Conservation (phyloP, 495 filamentous ascomycete genomes). For the Podospora conica region DNA sequence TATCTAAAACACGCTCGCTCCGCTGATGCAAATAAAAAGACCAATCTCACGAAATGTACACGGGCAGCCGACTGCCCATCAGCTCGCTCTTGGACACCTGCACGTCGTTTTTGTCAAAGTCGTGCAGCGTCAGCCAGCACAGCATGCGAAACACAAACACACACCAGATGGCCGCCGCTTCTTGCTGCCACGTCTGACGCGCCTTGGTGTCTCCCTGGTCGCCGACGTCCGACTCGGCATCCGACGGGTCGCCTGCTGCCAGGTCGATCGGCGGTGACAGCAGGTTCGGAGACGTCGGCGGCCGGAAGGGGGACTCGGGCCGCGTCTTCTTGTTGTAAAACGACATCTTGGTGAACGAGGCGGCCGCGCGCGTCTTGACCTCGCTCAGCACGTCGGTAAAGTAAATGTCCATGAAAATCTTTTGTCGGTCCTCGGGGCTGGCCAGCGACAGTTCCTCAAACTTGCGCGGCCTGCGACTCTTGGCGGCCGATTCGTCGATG, state of each 20-base stretch:
- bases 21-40: not conserved
- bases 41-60: slow-evolving; percentile 32
- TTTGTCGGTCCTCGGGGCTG: slow-evolving; percentile 35
- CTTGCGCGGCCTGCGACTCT: not conserved
- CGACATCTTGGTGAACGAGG: slow-evolving; percentile 13
- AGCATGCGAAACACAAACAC: slow-evolving; percentile 47
- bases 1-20: not conserved
- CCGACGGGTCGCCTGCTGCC: not conserved
- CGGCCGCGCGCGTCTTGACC: slow-evolving; percentile 26
- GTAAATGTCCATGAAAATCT: slow-evolving; percentile 38
- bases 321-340: slow-evolving; percentile 1
- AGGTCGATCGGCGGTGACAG: not conserved
- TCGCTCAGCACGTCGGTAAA: slow-evolving; percentile 31
- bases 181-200: slow-evolving; percentile 1
- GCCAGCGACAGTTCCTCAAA: slow-evolving; percentile 33
- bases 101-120: slow-evolving; percentile 44
- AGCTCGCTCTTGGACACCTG: slow-evolving; percentile 43
- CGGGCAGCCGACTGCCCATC: slow-evolving; percentile 42
- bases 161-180: slow-evolving; percentile 37
- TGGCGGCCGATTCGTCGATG: not conserved
- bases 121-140: slow-evolving; percentile 47
- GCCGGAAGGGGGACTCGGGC: not conserved
- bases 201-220: not conserved
- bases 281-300: not conserved
- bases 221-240: not conserved